phyloP scores from a whole-genome alignment of 108 stramenopile genomes.

The Phaeodactylum tricornutum region DNA sequence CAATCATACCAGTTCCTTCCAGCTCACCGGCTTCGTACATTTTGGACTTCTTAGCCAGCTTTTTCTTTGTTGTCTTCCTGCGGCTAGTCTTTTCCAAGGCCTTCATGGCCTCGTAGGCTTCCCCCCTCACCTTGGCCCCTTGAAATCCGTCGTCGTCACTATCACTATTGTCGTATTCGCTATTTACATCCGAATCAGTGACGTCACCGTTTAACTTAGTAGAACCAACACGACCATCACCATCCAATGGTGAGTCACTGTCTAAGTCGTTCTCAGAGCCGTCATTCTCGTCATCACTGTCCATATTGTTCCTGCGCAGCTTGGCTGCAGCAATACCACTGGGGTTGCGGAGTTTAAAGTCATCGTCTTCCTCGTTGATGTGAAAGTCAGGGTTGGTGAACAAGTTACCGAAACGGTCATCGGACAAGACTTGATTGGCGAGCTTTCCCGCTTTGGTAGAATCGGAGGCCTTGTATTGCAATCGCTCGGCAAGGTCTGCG shows the following conservation, averaged over 20 bases:
- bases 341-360: constrained; percentile 93
- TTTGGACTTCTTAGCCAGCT: constrained; percentile 26
- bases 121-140: constrained; percentile 77
- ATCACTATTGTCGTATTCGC: constrained; percentile 22
- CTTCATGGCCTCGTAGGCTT: constrained; percentile 48
- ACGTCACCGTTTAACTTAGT: constrained; percentile 25
- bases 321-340: constrained; percentile 64
- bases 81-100: constrained; percentile 14
- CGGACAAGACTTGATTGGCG: constrained; percentile 69
- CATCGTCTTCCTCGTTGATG: constrained; percentile 89
- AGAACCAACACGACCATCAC: constrained; percentile 19
- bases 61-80: constrained; percentile 13
- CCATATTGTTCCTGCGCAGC: constrained; percentile 69
- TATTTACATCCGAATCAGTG: constrained; percentile 10
- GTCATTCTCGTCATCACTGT: constrained; percentile 73
- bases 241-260: constrained; percentile 19
- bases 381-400: constrained; percentile 92
- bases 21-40: constrained; percentile 65
- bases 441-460: constrained; percentile 66
- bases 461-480: constrained; percentile 43
- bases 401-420: constrained; percentile 91
- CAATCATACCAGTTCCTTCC: constrained; percentile 26
- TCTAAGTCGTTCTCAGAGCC: constrained; percentile 30
- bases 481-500: constrained; percentile 65
- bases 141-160: constrained; percentile 75